Evolutionary conservation across 2,329 filamentous ascomycete species (phyloP).

Genomic region (Ophiostoma novo-ulmi): DNA sequence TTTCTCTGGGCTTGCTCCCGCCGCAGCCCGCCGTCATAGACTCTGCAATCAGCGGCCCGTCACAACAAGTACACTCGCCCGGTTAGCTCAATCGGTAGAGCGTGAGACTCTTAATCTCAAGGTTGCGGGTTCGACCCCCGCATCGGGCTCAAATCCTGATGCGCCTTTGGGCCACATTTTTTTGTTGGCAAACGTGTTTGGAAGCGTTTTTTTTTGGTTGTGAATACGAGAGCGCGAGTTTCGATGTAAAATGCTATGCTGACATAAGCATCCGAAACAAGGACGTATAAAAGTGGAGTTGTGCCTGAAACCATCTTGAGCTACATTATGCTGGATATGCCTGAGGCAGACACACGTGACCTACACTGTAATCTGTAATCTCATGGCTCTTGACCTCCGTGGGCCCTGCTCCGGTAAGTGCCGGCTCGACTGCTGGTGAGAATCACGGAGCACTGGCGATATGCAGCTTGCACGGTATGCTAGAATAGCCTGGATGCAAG

Average conservation of each 20-base stretch:
- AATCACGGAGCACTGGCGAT: not conserved
- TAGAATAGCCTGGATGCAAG: not conserved
- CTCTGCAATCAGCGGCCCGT: not conserved
- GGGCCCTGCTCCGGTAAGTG: constrained; percentile 8
- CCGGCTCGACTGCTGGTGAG: not conserved
- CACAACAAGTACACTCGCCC: constrained; percentile 33
- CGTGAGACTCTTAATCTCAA: constrained; percentile 61
- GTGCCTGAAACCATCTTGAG: too few species aligned
- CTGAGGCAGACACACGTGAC: not conserved
- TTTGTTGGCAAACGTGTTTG: not conserved
- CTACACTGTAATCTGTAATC: not conserved
- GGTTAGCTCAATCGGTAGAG: constrained; percentile 68
- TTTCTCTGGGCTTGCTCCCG: not conserved
- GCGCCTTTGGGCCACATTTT: constrained; percentile 25
- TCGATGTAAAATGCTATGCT: too few species aligned
- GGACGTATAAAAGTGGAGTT: too few species aligned
- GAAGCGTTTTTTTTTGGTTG: too few species aligned
- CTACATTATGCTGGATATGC: not conserved
- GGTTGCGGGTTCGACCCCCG: constrained; percentile 42
- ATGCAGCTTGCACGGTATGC: too few species aligned
- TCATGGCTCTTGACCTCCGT: not conserved
- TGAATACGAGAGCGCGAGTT: too few species aligned
- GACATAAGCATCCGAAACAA: too few species aligned
- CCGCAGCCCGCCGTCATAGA: not conserved
- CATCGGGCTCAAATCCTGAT: constrained; percentile 43